Base-by-base conservation (phyloP, 768 basidiomycete species). In the Udeniomyces megalosporus region DNA sequence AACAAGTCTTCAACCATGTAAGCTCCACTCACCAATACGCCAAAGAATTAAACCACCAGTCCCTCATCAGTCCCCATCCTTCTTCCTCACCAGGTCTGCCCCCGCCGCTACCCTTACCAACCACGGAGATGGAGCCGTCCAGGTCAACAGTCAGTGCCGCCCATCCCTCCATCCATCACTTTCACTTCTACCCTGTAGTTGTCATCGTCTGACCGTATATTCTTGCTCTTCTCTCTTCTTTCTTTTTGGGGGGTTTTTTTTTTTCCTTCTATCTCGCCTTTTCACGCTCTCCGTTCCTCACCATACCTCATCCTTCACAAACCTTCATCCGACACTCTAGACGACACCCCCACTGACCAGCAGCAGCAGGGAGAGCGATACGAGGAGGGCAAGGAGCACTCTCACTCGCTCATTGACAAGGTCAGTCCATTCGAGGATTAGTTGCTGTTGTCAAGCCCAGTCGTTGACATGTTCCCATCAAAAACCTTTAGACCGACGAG, bases 381-480 rank as follows among this genome's bases (percentile, higher is more conserved):
- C 38, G 55, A 62, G 47, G 61, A 62, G 61, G 61, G 61, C 17
- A 38, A 38, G 26, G 49, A 56, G 48, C 1, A 57, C 55, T 28
- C 61, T 17, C 61, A 62, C 61, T 34, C 46, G 22, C 29, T 62
- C 8, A 7, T 26, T 26, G 61, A 62, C 61, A 26, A 29, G 47
- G 48, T 38, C n/a, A 49, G 48, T 47, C 15, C 47, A 22, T 15
- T 31, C 26, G 26, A 26, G 7, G 14, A n/a, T 17, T 48, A 20
- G 12, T 45, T 26, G 28, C 4, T 24, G 8, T 46, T 47, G 20
- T 50, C 28, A 22, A n/a, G 7, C 8, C 48, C 48, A 10, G 20
- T 50, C 28, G 22, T 26, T 58, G 28, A 58, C 48, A 10, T 58
- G 28, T 14, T 22, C 20, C 53, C 10, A 32, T 14, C 20, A n/a